Percentiles rank a stretch among this genome's conserved stretches.
phyloP scores from a whole-genome alignment of 352 stramenopile species.

The Phytophthora brassicae region DNA sequence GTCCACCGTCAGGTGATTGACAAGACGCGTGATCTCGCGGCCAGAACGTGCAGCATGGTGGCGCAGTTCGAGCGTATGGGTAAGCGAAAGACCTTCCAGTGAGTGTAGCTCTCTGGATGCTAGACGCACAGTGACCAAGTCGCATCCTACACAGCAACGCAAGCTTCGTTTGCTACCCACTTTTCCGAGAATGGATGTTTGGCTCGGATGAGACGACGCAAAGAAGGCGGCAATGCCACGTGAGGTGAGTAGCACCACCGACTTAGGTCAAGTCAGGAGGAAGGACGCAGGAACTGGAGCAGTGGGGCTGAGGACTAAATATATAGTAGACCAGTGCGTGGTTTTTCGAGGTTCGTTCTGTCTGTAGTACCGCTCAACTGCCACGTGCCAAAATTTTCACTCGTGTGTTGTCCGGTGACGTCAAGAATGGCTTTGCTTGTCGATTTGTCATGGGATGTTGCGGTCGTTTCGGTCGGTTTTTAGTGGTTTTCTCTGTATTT shows the following conservation, averaged over 20 bases:
- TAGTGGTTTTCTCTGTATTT: conserved; percentile 7
- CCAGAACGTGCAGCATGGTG: conserved; percentile 90
- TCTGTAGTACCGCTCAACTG: conserved; percentile 8
- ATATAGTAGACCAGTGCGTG: conserved; percentile 43
- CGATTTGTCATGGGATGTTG: conserved; percentile 17
- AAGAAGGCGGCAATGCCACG: conserved; percentile 3
- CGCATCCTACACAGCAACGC: conserved; percentile 14
- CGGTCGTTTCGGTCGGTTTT: conserved; percentile 25
- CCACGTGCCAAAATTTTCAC: conserved; percentile 15
- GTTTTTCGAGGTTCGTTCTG: conserved; percentile 20
- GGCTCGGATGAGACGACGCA: conserved; percentile 1
- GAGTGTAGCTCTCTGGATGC: conserved; percentile 27
- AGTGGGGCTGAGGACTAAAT: conserved; percentile 28
- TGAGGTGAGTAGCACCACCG: conserved; percentile 16
- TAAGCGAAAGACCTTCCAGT: conserved; percentile 78
- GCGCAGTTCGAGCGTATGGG: conserved; percentile 85
- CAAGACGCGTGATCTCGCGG: conserved; percentile 95
- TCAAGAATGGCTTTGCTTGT: conserved; percentile 6
- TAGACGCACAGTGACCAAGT: conserved; percentile 22
- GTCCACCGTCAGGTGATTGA: conserved; percentile 98
- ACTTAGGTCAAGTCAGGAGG: conserved; percentile 20
- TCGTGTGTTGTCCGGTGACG: conserved; percentile 1
- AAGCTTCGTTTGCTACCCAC: conserved; percentile 1
- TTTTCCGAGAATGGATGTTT: neutral
- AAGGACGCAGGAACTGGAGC: conserved; percentile 23